Percentiles rank a stretch among this genome's conserved stretches.
These are phyloP conservation scores for Salvia rosmarinus DNA, from an alignment of 257 asterid species.

Conservation along the genomic window DNA sequence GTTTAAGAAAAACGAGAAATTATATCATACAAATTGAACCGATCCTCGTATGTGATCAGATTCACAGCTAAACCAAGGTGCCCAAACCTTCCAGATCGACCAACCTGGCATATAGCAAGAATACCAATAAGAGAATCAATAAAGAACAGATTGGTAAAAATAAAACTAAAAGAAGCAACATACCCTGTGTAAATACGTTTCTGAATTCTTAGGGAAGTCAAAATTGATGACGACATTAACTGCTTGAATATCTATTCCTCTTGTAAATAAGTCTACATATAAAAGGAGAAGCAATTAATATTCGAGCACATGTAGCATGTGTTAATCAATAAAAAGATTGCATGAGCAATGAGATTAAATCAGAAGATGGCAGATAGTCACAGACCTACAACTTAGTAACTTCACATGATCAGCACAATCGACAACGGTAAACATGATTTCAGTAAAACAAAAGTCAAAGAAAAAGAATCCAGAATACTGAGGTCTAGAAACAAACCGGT, in stretches of 20 bases:
- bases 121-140: conserved; percentile 8
- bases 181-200: conserved; percentile 86
- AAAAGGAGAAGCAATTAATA: conserved; percentile 18
- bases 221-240: conserved; percentile 84
- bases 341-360: background rate
- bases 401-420: background rate
- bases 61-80: conserved; percentile 84
- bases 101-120: conserved; percentile 52
- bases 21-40: conserved; percentile 66
- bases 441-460: background rate
- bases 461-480: conserved; percentile 10
- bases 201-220: conserved; percentile 82
- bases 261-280: conserved; percentile 69
- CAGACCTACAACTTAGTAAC: background rate
- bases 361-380: background rate
- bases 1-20: conserved; percentile 8
- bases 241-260: conserved; percentile 89
- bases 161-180: background rate
- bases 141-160: background rate
- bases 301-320: background rate
- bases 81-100: conserved; percentile 84
- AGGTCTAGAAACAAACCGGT: conserved; percentile 52
- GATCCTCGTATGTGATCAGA: conserved; percentile 77
- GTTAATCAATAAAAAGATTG: background rate
- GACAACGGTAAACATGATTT: background rate